These are phyloP conservation scores for Phylloporus sp. DNA, from an alignment of 768 basidiomycete species.

Conservation along the genomic window DNA sequence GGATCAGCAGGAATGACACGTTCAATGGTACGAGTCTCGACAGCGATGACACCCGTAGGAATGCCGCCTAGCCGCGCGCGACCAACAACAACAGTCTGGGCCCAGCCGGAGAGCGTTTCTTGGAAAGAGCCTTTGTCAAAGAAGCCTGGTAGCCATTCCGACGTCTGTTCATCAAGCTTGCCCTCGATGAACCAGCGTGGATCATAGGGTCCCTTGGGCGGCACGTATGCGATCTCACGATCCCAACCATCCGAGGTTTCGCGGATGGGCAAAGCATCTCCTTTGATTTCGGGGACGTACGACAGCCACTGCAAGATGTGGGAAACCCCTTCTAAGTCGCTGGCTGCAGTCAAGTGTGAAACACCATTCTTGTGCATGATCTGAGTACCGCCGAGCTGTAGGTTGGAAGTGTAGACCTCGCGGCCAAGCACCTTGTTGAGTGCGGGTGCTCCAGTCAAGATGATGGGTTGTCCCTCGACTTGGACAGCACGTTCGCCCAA, in stretches of 20 bases:
- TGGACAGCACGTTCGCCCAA: conserved; percentile 97
- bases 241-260: conserved; percentile 80
- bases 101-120: conserved; percentile 98
- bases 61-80: conserved; percentile 95
- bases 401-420: conserved; percentile 97
- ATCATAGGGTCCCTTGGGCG: conserved; percentile 93
- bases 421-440: conserved; percentile 98
- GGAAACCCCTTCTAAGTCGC: conserved; percentile 92
- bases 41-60: conserved; percentile 96
- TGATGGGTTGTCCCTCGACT: conserved; percentile 99
- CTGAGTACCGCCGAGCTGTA: conserved; percentile 99
- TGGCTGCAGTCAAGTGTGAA: conserved; percentile 90
- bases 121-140: conserved; percentile 98
- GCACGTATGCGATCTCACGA: conserved; percentile 83
- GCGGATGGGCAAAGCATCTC: conserved; percentile 74
- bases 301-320: conserved; percentile 94
- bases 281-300: conserved; percentile 83
- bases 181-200: conserved; percentile 98
- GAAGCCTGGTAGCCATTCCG: conserved; percentile 82
- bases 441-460: conserved; percentile 93
- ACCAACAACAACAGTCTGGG: conserved; percentile 96
- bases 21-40: conserved; percentile 96
- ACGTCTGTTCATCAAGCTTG: conserved; percentile 76
- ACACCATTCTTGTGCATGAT: conserved; percentile 99
- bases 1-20: conserved; percentile 96